Conservation (phyloP, 2,329 filamentous ascomycete species). For the Fusarium equiseti region DNA sequence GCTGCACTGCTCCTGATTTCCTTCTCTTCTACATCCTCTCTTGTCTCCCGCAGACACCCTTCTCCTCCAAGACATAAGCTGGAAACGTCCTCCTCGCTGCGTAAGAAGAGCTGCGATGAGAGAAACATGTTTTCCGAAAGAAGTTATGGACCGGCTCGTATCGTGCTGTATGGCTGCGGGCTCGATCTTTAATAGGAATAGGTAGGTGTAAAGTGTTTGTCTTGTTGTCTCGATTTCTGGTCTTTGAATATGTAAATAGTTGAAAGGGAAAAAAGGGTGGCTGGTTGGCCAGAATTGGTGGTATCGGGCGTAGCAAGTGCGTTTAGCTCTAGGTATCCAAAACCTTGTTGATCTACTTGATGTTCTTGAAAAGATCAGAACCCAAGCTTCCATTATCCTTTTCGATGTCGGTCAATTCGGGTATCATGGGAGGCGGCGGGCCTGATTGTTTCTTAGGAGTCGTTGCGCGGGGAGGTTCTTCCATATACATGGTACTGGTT, state of each 20-base stretch:
- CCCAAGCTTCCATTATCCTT: constrained; percentile 62
- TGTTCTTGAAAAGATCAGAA: constrained; percentile 69
- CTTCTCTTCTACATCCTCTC: constrained; percentile 31
- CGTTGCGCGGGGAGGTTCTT: constrained; percentile 50
- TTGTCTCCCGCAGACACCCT: constrained; percentile 20
- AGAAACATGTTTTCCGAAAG: constrained; percentile 33
- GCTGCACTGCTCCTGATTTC: constrained; percentile 42
- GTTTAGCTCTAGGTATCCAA: constrained; percentile 15
- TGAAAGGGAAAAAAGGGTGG: constrained; percentile 33
- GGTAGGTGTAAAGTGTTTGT: constrained; percentile 23
- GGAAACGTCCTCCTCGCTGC: constrained; percentile 27
- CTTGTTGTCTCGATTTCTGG: constrained; percentile 41
- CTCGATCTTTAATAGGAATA: constrained; percentile 43
- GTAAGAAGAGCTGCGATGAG: constrained; percentile 28
- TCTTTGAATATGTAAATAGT: constrained; percentile 44
- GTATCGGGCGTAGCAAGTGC: constrained; percentile 7
- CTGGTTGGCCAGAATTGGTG: constrained; percentile 26
- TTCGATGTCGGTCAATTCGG: constrained; percentile 66
- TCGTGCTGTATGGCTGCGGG: constrained; percentile 39
- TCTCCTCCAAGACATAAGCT: constrained; percentile 27
- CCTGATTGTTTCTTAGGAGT: constrained; percentile 55
- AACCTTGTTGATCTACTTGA: constrained; percentile 58
- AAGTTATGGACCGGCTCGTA: constrained; percentile 31
- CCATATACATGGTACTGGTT: constrained; percentile 56
- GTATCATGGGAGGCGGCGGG: constrained; percentile 71